Evolutionary conservation across 441 rosid species (phyloP), one percentile per base, ranked within the genome.

Genomic region (Capsella rubella): DNA sequence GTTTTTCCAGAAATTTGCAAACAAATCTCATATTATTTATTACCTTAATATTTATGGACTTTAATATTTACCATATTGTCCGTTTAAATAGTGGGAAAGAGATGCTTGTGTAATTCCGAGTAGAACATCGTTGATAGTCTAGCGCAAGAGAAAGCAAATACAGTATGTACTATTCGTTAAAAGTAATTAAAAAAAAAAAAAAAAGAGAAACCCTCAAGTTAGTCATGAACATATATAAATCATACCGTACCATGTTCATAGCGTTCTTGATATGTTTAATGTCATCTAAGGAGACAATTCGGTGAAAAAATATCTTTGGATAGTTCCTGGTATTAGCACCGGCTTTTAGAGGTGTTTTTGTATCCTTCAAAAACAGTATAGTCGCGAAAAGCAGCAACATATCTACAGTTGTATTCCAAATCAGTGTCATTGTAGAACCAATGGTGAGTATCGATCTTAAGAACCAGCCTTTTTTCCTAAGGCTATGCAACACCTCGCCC

Each of bases 51-150:
- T 21, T 27, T 42, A 42, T 14, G 8, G 59, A 42, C 43, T 21
- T 25, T 14, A 11, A 25, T 52, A 16, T 32, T 69, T 63, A 85
- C 91, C 86, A 55, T 79, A 80, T 80, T 66, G 74, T 32, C 81
- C 39, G 43, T 80, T 69, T 55, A 93, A 80, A 69, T 89, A 87
- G 31, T 66, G 76, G 1, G 95, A 87, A 45, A 93, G 87, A 50
- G 86, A 86, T 29, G 93, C 93, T 75, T 90, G 89, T 54, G 89
- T 85, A 39, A 86, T 59, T 71, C 97, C 98, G 11, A 89, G 18
- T 16, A 93, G 37, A 12, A 86, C 91, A 79, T 89, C 98, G 47
- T 89, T 90, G 65, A 90, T 54, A 6, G 95, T 90, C 98, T 93
- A 76, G 50, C 13, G 47, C 29, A 57, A 73, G 52, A 58, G 16